A percentile compares a stretch with the other conserved stretches of the same genome.
phyloP scores from a whole-genome alignment of 2,329 filamentous ascomycete species.

The Fusarium beomiforme region DNA sequence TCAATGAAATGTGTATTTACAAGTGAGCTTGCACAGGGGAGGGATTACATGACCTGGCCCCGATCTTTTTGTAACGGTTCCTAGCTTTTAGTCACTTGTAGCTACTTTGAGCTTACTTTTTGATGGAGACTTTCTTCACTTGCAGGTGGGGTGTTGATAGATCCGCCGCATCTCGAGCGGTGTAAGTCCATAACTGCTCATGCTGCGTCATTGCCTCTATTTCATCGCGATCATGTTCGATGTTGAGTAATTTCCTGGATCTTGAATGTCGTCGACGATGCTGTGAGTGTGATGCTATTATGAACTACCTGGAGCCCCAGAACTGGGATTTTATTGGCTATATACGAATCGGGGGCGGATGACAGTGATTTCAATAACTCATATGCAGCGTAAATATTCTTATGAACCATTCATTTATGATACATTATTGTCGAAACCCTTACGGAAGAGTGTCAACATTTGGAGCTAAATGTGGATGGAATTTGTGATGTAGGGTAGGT shows the following conservation, averaged over 20 bases:
- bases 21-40: neutral
- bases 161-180: neutral
- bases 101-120: neutral
- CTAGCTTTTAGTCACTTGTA: neutral
- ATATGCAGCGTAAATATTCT: neutral
- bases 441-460: neutral
- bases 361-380: neutral
- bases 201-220: constrained; percentile 1
- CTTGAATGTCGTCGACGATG: no score
- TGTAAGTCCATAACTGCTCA: neutral
- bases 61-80: neutral
- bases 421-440: neutral
- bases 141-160: constrained; percentile 4
- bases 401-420: neutral
- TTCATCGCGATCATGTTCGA: neutral
- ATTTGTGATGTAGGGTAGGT: neutral
- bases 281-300: neutral
- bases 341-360: neutral
- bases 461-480: neutral
- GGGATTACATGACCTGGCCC: neutral
- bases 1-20: neutral
- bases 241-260: neutral
- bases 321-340: neutral
- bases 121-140: neutral
- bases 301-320: no score